These are phyloP conservation scores for Tetracladium setigerum DNA, from an alignment of 495 filamentous ascomycete genomes.

Conservation along the genomic window DNA sequence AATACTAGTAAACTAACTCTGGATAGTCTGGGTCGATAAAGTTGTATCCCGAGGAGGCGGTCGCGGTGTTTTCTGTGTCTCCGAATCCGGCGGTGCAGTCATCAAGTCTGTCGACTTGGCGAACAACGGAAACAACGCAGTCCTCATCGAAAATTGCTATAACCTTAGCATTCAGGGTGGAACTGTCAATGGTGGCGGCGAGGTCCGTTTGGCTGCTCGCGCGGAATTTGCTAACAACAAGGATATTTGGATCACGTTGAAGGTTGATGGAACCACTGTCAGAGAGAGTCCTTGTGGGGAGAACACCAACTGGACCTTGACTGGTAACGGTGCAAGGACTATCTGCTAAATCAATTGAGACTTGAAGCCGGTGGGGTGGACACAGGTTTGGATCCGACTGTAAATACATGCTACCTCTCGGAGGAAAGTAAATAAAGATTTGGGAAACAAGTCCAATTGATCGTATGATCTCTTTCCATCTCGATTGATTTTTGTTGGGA, in stretches of 20 bases:
- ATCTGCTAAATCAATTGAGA: constrained; percentile 26
- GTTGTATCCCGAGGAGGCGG: constrained; percentile 39
- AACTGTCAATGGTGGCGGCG: constrained; percentile 35
- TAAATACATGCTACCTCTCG: too few species aligned
- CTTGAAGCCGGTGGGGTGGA: not conserved
- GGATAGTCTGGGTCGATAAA: constrained; percentile 28
- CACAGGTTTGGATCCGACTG: too few species aligned
- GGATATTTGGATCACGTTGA: constrained; percentile 33
- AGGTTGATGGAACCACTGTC: constrained; percentile 32
- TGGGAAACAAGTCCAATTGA: too few species aligned
- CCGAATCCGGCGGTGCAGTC: constrained; percentile 32
- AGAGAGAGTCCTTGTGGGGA: constrained; percentile 35
- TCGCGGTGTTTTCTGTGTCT: constrained; percentile 40
- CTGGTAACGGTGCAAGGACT: constrained; percentile 27
- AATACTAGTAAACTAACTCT: too few species aligned
- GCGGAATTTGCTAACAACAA: constrained; percentile 35
- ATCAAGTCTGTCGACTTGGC: constrained; percentile 32
- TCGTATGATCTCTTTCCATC: too few species aligned
- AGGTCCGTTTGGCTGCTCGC: constrained; percentile 34
- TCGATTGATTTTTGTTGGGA: too few species aligned
- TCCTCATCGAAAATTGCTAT: constrained; percentile 43
- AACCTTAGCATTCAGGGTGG: constrained; percentile 33
- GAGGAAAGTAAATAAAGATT: too few species aligned
- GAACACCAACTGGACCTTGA: constrained; percentile 33
- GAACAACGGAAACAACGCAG: constrained; percentile 38